phyloP scores from a whole-genome alignment of 805 yeast species.

The Hemisphaericaspora nanyangensis region DNA sequence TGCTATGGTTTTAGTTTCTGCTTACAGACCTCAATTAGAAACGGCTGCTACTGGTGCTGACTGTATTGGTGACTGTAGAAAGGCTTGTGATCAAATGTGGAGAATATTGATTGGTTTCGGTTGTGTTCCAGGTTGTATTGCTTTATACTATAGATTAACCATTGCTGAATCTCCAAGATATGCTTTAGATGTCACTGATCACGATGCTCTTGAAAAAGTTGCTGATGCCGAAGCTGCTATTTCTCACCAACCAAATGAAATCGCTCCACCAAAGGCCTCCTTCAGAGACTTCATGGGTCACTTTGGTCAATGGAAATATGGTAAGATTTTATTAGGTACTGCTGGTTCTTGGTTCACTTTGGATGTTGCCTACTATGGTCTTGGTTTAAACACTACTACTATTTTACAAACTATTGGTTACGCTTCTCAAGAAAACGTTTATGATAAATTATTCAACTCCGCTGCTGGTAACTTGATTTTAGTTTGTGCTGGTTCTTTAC shows the following conservation, averaged over 20 bases:
- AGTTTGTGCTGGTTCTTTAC: slow-evolving; percentile 92
- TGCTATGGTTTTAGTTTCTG: slow-evolving; percentile 72
- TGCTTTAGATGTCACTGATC: slow-evolving; percentile 68
- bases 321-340: slow-evolving; percentile 80
- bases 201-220: slow-evolving; percentile 51
- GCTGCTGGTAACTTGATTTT: slow-evolving; percentile 92
- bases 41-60: slow-evolving; percentile 49
- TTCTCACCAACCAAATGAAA: slow-evolving; percentile 33
- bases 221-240: slow-evolving; percentile 46
- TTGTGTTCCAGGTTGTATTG: slow-evolving; percentile 80
- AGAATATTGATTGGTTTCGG: slow-evolving; percentile 88
- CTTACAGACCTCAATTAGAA: slow-evolving; percentile 59
- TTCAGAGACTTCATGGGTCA: slow-evolving; percentile 67
- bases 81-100: slow-evolving; percentile 93
- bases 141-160: slow-evolving; percentile 87
- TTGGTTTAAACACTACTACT: slow-evolving; percentile 75
- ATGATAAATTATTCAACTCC: slow-evolving; percentile 64
- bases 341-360: slow-evolving; percentile 89
- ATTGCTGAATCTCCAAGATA: slow-evolving; percentile 95
- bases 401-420: slow-evolving; percentile 82
- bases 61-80: slow-evolving; percentile 65
- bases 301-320: slow-evolving; percentile 82
- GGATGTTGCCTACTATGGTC: slow-evolving; percentile 89
- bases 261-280: slow-evolving; percentile 77
- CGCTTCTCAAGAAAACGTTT: slow-evolving; percentile 63